phyloP scores from a whole-genome alignment of 257 asterid genomes.

The Ehretia macrophylla region DNA sequence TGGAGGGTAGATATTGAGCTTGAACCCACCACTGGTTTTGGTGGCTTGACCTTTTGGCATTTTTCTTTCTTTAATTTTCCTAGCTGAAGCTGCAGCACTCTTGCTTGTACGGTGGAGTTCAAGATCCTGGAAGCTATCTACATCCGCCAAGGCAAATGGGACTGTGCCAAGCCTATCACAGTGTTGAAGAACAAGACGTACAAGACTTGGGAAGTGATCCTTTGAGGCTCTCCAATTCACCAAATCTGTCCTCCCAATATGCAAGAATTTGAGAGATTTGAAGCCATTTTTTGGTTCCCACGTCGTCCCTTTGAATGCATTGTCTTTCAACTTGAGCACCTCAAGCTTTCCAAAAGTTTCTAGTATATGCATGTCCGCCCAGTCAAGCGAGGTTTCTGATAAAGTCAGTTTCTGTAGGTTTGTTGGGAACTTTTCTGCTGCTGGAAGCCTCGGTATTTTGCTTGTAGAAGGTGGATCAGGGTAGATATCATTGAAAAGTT shows the following conservation, averaged over 20 bases:
- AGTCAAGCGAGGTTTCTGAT: constrained; percentile 3
- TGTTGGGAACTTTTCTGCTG: not conserved
- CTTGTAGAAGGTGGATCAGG: not conserved
- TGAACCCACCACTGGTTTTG: constrained; percentile 8
- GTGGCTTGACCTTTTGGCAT: not conserved
- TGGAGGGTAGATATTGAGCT: constrained; percentile 30
- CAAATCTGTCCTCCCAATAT: constrained; percentile 6
- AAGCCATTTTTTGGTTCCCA: constrained; percentile 1
- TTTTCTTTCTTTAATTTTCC: not conserved
- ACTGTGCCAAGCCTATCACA: constrained; percentile 6
- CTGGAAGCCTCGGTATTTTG: not conserved
- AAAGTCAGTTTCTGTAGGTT: constrained; percentile 9
- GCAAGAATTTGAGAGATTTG: constrained; percentile 4
- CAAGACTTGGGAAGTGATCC: constrained; percentile 4
- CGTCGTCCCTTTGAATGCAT: not conserved
- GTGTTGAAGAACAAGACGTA: constrained; percentile 1
- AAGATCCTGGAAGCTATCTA: constrained; percentile 26
- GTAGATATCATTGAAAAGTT: constrained; percentile 4
- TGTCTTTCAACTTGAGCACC: constrained; percentile 8
- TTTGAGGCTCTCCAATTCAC: constrained; percentile 1
- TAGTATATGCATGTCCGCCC: constrained; percentile 2
- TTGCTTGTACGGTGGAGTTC: constrained; percentile 12
- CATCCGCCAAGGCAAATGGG: constrained; percentile 25
- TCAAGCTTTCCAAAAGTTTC: constrained; percentile 1
- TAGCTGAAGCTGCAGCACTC: constrained; percentile 21